phyloP scores from a whole-genome alignment of 495 filamentous ascomycete genomes.

The Penicillium canariense region DNA sequence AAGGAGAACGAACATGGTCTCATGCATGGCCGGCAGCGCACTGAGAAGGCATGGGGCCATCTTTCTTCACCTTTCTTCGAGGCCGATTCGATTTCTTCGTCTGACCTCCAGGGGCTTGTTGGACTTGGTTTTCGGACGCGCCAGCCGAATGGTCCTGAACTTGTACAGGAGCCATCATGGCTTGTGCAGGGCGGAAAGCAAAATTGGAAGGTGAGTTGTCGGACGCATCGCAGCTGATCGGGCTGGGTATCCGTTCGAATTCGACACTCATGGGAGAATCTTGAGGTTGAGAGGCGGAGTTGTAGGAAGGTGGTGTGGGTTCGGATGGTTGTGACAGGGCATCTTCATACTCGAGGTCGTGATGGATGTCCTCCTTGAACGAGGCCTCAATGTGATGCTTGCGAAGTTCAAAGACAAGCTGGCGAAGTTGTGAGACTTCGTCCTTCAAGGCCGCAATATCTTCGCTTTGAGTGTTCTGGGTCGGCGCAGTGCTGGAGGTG shows the following conservation, averaged over 20 bases:
- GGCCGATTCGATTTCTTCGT: neutral
- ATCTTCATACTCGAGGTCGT: slow-evolving; percentile 1
- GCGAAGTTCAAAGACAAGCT: slow-evolving; percentile 34
- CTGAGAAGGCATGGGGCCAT: neutral
- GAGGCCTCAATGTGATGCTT: slow-evolving; percentile 21
- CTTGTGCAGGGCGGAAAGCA: slow-evolving; percentile 1
- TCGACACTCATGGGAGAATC: slow-evolving; percentile 10
- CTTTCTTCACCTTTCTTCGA: neutral
- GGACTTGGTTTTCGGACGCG: neutral
- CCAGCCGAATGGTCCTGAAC: neutral
- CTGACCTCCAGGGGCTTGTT: neutral
- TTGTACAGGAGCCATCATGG: neutral
- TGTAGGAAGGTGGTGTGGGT: neutral
- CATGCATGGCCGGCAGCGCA: slow-evolving; percentile 4
- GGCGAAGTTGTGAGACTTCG: slow-evolving; percentile 36
- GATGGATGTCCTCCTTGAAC: slow-evolving; percentile 11
- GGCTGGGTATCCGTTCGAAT: slow-evolving; percentile 16
- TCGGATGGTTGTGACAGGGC: neutral
- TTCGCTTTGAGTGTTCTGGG: slow-evolving; percentile 9
- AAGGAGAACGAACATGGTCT: neutral
- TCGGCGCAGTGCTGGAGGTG: too few relatives aligned
- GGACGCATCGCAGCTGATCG: slow-evolving; percentile 2
- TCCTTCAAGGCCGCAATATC: slow-evolving; percentile 31
- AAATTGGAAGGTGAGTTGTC: neutral
- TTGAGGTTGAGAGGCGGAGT: neutral